phyloP scores from a whole-genome alignment of 352 stramenopile species.

The Globisporangium spiculum region DNA sequence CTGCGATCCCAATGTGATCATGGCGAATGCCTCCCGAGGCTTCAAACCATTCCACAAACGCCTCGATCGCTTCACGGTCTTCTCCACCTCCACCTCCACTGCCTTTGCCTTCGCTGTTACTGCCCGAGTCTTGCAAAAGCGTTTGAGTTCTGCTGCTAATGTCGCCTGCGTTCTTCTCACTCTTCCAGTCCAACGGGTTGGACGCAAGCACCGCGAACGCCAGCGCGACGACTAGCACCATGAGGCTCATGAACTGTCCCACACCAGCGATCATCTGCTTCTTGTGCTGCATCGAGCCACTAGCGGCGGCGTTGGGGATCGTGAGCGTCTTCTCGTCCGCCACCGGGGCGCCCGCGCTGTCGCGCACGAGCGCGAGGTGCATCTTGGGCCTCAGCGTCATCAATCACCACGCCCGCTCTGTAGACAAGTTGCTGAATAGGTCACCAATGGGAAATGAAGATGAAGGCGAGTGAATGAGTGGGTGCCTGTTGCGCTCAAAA shows the following conservation, averaged over 20 bases:
- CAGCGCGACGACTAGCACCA: background rate
- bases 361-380: background rate
- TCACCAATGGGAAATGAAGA: background rate
- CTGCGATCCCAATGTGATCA: conserved; percentile 23
- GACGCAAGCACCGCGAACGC: conserved; percentile 11
- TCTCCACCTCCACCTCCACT: background rate
- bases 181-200: conserved; percentile 1
- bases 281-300: background rate
- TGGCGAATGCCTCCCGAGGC: conserved; percentile 23
- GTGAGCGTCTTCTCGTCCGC: background rate
- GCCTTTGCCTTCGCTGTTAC: background rate
- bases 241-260: conserved; percentile 5
- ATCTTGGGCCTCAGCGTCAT: conserved; percentile 4
- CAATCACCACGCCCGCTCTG: background rate
- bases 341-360: background rate
- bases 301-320: background rate
- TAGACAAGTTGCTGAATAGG: background rate
- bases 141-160: background rate
- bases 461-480: background rate
- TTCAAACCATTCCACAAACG: conserved; percentile 50
- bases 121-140: background rate
- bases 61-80: background rate
- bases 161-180: background rate
- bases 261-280: conserved; percentile 10
- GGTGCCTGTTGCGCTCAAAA: background rate